Base-by-base conservation (phyloP, 768 basidiomycete genomes). In the Tubosaeta sp. region DNA sequence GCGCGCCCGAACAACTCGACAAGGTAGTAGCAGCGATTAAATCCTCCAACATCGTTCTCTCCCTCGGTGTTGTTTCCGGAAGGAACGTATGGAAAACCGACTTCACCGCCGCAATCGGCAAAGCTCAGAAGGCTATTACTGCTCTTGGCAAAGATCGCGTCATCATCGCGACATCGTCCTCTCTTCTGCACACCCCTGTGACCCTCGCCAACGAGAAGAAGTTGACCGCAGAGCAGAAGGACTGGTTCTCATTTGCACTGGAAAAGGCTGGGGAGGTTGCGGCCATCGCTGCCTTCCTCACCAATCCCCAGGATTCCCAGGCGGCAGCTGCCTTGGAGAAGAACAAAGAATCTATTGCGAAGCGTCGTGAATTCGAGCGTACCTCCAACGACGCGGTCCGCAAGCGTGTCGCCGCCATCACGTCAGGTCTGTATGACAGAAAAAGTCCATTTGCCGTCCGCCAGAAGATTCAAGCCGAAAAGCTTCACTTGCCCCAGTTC, bases 71-170 rank as follows among this genome's bases (percentile, higher is more conserved):
- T 56, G 90, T 99, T 58, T 98, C 97, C 42, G 97, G 97, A 50
- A 93, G 97, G 69, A 97, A 97, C 81, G 91, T 99, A 77, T 99
- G 97, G 97, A 99, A 98, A 84, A 87, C 84, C 57, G 95, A 98
- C 74, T 86, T 98, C 63, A 76, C 79, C 57, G 84, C 83, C 50
- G 86, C 91, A 52, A 81, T 94, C 74, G 85, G 86, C 69, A 74
- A 82, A 43, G 91, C 82, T 51, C 86, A 95, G 76, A 88, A 85
- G 71, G 94, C 91, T 43, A 76, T 97, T 62, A 83, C 85, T 48
- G 77, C 76, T 38, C 86, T 98, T 63, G 94, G 95, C 53, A 73
- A 79, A 56, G 86, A 90, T 56, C 91, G 94, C 57, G 90, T 98
- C 69, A 84, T 97, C 65, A 77, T 97, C 64, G 92, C 91, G 35